Evolutionary conservation across 352 stramenopile species (phyloP), one percentile per base, ranked within the genome.

Genomic region (Thraustotheca clavata): DNA sequence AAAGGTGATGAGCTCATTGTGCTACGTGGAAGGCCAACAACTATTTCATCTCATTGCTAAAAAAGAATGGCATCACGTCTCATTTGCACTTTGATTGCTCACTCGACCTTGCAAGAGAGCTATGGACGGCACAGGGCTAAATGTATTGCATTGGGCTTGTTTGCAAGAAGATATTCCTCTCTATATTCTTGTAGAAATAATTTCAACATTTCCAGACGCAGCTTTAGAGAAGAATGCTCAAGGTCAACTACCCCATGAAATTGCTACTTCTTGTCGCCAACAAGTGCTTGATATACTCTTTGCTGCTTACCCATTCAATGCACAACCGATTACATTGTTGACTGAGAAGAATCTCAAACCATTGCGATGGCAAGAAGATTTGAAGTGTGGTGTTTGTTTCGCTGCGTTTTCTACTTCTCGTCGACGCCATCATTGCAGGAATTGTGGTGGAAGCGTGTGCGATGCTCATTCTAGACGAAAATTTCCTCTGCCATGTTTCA

Each of bases 391-490:
- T 0, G 41, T 65, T 9, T 65, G 57, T 20, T 20, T 22, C 27
- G 39, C 57, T 3, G 9, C 57, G 22, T 65, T 65, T 26, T 34
- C 16, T 11, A 8, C 47, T 11, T 24, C 32, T 22, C 46, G 47
- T 18, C 57, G 57, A 20, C 36, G 57, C 11, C 57, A 65, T 33
- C 57, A 65, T 27, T 65, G 57, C 57, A 40, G 57, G 12, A 22
- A 32, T 1, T 65, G 57, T 16, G 57, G 57, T n/a, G 11, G 40
- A 4, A 54, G 36, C 39, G 57, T 65, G 8, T 65, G 57, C 24
- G 36, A 16, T 16, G 0, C 22, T n/a, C 57, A 65, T 20, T 18
- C 31, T n/a, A 22, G 33, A 29, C 55, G 38, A 0, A 62, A 62
- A 27, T 40, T 20, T 11, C 18, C 1, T 0, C 14, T 55, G 7